Base-by-base conservation (phyloP, 306 rosid species). In the Citrullus amarus region DNA sequence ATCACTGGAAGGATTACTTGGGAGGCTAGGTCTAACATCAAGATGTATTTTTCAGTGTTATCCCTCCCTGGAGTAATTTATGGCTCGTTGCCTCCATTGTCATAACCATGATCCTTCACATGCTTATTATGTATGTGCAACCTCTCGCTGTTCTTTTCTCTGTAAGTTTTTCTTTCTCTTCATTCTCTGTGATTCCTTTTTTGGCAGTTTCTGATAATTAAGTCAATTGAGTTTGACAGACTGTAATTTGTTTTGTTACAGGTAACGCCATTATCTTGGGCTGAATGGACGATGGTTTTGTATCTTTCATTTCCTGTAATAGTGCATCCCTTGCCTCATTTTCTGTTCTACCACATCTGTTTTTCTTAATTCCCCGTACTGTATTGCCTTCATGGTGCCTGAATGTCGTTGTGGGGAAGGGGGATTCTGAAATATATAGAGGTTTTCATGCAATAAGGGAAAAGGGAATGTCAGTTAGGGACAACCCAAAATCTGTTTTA, bases 41-140 rank as follows among this genome's bases (percentile, higher is more conserved):
- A 46, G 34, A 50, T 77, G 17, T 76, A 44, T 76, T 55, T 80
- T 85, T 75, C 86, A 94, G 97, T 85, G 96, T 92, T 72, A 89
- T 94, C 83, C 97, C 96, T 83, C 98, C 98, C 41, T 91, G 98
- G 97, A 94, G 98, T 87, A 94, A 94, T 79, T 53, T 90, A 82
- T 94, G 98, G 98, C 98, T 94, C 69, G 92, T 92, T 79, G 98
- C 78, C 82, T 94, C 98, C 53, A 95, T 95, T 84, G 82, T 95
- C 78, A 62, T 95, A 57, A 95, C 98, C 11, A 86, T 95, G 96
- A 84, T 92, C 79, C 96, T 95, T 82, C 98, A 95, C 83, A 43
- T 83, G 8, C 89, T 95, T 58, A 91, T 95, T 82, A 82, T 95
- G 71, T 95, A 95, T 78, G 91, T 95, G 82, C 97, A 22, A 66